These are phyloP conservation scores for Byssothecium circinans DNA, from an alignment of 2,329 filamentous ascomycete genomes.

Conservation along the genomic window DNA sequence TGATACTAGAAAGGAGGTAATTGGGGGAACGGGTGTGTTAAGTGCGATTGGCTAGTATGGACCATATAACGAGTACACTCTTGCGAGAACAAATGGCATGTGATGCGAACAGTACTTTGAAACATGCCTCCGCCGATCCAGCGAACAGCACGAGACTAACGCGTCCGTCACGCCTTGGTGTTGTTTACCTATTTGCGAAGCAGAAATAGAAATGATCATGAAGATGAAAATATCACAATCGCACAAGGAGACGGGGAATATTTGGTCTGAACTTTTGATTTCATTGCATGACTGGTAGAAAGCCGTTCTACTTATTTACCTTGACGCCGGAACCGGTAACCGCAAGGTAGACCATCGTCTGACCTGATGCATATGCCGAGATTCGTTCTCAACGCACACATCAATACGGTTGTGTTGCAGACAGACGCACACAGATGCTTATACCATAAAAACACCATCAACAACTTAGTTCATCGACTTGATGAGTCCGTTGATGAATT, in stretches of 20 bases:
- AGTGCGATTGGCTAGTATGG: too few species aligned
- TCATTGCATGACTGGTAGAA: neutral
- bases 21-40: too few species aligned
- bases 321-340: neutral
- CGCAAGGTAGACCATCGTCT: neutral
- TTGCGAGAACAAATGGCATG: too few species aligned
- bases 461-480: conserved; percentile 91
- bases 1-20: too few species aligned
- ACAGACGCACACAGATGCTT: conserved; percentile 14
- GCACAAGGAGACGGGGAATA: neutral
- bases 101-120: too few species aligned
- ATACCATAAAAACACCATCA: conserved; percentile 28
- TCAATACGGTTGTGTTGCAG: conserved; percentile 1
- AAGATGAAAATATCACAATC: neutral
- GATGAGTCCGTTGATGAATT: conserved; percentile 95
- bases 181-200: too few species aligned
- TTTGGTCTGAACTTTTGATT: conserved; percentile 1
- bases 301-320: neutral
- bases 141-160: too few species aligned
- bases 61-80: too few species aligned
- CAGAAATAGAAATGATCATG: too few species aligned
- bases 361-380: neutral
- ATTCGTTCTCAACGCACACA: neutral
- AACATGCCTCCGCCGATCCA: too few species aligned
- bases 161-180: too few species aligned